Evolutionary conservation across 768 basidiomycete species (phyloP).

Genomic region (Cystofilobasidium bisporidii): DNA sequence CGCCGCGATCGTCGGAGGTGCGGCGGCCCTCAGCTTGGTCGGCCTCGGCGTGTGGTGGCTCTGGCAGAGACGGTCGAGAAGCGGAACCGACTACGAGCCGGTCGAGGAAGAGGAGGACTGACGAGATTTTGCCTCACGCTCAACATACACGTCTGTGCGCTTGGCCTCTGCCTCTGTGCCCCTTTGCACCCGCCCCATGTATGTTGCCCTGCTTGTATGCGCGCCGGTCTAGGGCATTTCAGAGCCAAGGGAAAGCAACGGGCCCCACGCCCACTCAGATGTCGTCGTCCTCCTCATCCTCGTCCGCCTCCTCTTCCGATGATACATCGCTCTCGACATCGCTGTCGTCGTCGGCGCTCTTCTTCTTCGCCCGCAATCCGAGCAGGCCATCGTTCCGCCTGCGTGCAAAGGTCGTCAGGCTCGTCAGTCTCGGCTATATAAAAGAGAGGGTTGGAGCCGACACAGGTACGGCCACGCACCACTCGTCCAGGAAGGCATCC

Average conservation of each 20-base stretch:
- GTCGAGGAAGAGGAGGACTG: conserved; percentile 53
- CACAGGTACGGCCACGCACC: background rate
- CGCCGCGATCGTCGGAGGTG: conserved; percentile 48
- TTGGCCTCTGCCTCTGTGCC: too few species aligned
- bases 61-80: conserved; percentile 43
- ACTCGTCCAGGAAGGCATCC: conserved; percentile 6
- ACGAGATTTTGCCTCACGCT: background rate
- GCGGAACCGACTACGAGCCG: conserved; percentile 71
- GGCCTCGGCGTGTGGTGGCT: conserved; percentile 64
- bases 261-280: background rate
- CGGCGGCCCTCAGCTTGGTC: conserved; percentile 53
- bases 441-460: too few species aligned
- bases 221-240: too few species aligned
- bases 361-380: background rate
- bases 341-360: background rate
- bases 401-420: background rate
- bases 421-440: too few species aligned
- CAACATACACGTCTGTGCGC: too few species aligned
- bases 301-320: background rate
- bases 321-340: background rate
- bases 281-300: background rate
- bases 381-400: background rate
- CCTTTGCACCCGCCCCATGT: too few species aligned
- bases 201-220: too few species aligned
- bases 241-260: too few species aligned